Percentiles rank a stretch among this genome's conserved stretches.
phyloP scores from a whole-genome alignment of 169 alveolate species.

The Fabrea salina region DNA sequence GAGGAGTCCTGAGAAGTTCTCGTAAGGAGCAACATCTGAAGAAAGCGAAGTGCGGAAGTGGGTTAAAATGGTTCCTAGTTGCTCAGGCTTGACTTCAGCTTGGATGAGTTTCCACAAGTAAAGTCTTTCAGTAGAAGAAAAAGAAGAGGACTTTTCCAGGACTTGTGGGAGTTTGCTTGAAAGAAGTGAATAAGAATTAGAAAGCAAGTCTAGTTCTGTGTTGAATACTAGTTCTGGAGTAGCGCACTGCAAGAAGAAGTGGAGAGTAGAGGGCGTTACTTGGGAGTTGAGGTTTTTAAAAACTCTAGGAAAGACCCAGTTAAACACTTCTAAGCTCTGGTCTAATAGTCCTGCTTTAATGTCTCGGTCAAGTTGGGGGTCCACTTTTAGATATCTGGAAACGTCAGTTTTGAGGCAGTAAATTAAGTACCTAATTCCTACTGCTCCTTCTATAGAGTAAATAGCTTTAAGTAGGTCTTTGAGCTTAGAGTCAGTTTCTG shows the following conservation, averaged over 20 bases:
- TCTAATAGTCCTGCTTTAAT: not conserved
- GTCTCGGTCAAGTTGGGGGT: not conserved
- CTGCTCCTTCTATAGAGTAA: not conserved
- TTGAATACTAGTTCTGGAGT: not conserved
- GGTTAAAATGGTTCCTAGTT: not conserved
- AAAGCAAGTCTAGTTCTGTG: not conserved
- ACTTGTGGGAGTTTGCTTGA: not conserved
- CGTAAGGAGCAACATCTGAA: no score
- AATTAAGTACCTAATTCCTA: not conserved
- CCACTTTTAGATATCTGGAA: not conserved
- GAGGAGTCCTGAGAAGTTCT: conserved; percentile 2
- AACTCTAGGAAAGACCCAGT: conserved; percentile 2
- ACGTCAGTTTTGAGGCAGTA: not conserved
- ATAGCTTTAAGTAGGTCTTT: not conserved
- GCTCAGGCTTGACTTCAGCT: conserved; percentile 6
- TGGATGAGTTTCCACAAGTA: conserved; percentile 6
- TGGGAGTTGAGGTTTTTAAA: not conserved
- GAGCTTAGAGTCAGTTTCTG: not conserved
- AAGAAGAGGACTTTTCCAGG: not conserved
- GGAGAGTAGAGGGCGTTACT: not conserved
- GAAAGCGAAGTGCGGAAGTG: no score
- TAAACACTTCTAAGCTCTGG: not conserved
- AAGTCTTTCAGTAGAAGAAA: not conserved
- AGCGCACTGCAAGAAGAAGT: conserved; percentile 12
- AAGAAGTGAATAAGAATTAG: not conserved